Evolutionary conservation across 352 stramenopile species (phyloP).

Genomic region (Pseudoperonospora humuli): DNA sequence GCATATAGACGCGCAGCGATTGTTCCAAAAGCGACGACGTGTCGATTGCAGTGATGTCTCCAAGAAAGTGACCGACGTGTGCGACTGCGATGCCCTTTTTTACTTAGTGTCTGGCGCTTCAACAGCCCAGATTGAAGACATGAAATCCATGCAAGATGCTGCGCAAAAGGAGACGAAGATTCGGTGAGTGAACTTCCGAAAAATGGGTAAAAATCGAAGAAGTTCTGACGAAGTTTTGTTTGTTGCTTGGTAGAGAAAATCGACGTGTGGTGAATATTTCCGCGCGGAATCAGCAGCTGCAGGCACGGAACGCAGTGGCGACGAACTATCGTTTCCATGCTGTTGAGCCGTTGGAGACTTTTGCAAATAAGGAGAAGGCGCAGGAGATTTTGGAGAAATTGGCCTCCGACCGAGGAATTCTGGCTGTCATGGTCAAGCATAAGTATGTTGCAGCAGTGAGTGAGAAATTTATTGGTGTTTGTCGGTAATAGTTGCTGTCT

Average conservation of each 20-base stretch:
- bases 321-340: slow-evolving; percentile 62
- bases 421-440: slow-evolving; percentile 86
- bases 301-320: slow-evolving; percentile 29
- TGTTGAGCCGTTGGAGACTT: slow-evolving; percentile 59
- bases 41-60: slow-evolving; percentile 26
- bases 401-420: slow-evolving; percentile 81
- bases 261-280: slow-evolving; percentile 52
- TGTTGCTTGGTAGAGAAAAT: slow-evolving; percentile 26
- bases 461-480: not conserved
- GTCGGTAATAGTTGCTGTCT: slow-evolving; percentile 65
- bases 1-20: slow-evolving; percentile 35
- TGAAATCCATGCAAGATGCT: slow-evolving; percentile 37
- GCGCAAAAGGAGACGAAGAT: slow-evolving; percentile 35
- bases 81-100: slow-evolving; percentile 23
- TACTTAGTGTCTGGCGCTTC: slow-evolving; percentile 47
- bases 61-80: slow-evolving; percentile 17
- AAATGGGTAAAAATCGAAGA: not conserved
- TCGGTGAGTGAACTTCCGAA: slow-evolving; percentile 21
- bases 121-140: slow-evolving; percentile 33
- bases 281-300: slow-evolving; percentile 35
- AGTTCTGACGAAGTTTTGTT: not conserved
- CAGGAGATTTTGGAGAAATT: slow-evolving; percentile 75
- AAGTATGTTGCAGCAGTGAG: slow-evolving; percentile 35
- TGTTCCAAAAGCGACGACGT: slow-evolving; percentile 49
- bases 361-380: slow-evolving; percentile 45